These are phyloP conservation scores for Paracoccidioides brasiliensis DNA, from an alignment of 2,329 filamentous ascomycete genomes.

Conservation along the genomic window DNA sequence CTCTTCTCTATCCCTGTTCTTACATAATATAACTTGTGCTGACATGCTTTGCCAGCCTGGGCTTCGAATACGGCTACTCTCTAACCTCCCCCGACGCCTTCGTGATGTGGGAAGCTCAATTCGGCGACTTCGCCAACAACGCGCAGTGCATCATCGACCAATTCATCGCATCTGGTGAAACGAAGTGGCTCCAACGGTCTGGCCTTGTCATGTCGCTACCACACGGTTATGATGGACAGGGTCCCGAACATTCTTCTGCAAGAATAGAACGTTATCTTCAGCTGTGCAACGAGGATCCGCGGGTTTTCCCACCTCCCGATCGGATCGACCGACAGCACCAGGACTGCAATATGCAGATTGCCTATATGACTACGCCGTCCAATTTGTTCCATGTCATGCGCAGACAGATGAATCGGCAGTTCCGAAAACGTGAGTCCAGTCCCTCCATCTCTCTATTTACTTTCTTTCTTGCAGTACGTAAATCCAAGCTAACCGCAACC, in stretches of 20 bases:
- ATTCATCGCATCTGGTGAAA: constrained; percentile 93
- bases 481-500: constrained; percentile 9
- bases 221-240: constrained; percentile 96
- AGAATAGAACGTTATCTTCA: constrained; percentile 96
- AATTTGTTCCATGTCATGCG: constrained; percentile 95
- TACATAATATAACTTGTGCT: constrained; percentile 10
- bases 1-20: background rate
- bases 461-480: background rate
- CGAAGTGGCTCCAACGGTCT: constrained; percentile 97
- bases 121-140: constrained; percentile 99
- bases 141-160: constrained; percentile 98
- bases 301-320: constrained; percentile 74
- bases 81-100: constrained; percentile 91
- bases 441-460: background rate
- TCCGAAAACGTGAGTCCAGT: constrained; percentile 77
- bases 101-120: constrained; percentile 99
- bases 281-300: constrained; percentile 92
- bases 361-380: constrained; percentile 88
- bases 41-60: constrained; percentile 55
- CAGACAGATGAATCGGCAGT: constrained; percentile 96
- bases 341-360: constrained; percentile 99
- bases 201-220: constrained; percentile 92
- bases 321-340: constrained; percentile 96
- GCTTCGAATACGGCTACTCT: constrained; percentile 98
- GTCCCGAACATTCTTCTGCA: constrained; percentile 94